phyloP scores from a whole-genome alignment of 2,329 filamentous ascomycete genomes.

The Xylariaceae sp. region DNA sequence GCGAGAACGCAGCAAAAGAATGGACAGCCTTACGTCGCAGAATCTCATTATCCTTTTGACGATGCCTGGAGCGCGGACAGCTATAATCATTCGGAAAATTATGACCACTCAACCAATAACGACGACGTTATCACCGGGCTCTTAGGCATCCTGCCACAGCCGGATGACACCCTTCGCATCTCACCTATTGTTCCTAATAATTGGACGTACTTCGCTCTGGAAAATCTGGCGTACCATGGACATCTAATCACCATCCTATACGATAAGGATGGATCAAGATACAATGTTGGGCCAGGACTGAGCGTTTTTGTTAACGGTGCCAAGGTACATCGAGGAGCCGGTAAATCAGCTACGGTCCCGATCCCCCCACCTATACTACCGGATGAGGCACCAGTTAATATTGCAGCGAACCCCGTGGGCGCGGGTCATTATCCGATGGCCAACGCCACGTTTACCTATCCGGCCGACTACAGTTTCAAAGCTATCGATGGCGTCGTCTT shows the following conservation, averaged over 20 bases:
- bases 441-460: conserved; percentile 45
- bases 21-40: conserved; percentile 50
- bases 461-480: conserved; percentile 43
- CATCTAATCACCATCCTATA: conserved; percentile 49
- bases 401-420: conserved; percentile 48
- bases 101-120: conserved; percentile 52
- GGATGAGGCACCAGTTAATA: conserved; percentile 43
- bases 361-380: conserved; percentile 28
- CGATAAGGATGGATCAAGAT: conserved; percentile 47
- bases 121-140: conserved; percentile 53
- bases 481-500: conserved; percentile 51
- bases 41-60: conserved; percentile 49
- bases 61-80: conserved; percentile 45
- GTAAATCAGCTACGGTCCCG: conserved; percentile 22
- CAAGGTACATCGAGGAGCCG: conserved; percentile 36
- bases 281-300: conserved; percentile 44
- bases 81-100: conserved; percentile 49
- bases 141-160: conserved; percentile 47
- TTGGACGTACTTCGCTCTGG: conserved; percentile 49
- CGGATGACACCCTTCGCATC: conserved; percentile 46
- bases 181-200: conserved; percentile 47
- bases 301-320: conserved; percentile 46
- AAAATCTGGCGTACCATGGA: conserved; percentile 51
- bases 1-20: conserved; percentile 49
- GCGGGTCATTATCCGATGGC: conserved; percentile 43